Evolutionary conservation across 2,329 filamentous ascomycete genomes (phyloP).

Genomic region (Paraphoma chrysanthemicola): DNA sequence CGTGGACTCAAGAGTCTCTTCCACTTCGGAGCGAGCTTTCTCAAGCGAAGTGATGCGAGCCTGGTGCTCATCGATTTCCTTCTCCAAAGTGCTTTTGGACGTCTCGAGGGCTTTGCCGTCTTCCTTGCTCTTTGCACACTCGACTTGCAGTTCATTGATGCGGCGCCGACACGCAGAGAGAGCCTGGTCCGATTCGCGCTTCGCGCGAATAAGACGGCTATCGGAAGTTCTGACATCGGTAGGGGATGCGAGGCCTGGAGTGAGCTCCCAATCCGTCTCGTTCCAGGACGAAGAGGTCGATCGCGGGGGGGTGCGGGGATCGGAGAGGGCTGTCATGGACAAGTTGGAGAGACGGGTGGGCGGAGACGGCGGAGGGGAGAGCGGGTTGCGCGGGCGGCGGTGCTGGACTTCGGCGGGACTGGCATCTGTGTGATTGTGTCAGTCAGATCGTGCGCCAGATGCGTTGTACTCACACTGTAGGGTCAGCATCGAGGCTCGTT

Average conservation of each 20-base stretch:
- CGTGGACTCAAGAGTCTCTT: conserved; percentile 29
- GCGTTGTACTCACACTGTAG: conserved; percentile 38
- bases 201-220: conserved; percentile 44
- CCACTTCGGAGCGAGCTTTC: conserved; percentile 28
- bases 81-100: conserved; percentile 27
- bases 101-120: conserved; percentile 23
- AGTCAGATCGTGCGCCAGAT: neutral
- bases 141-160: conserved; percentile 42
- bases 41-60: conserved; percentile 37
- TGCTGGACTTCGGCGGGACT: conserved; percentile 26
- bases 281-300: conserved; percentile 30
- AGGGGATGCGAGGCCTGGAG: conserved; percentile 19
- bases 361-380: conserved; percentile 45
- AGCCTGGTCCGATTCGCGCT: conserved; percentile 46
- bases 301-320: conserved; percentile 34
- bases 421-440: conserved; percentile 27
- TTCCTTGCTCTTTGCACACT: conserved; percentile 37
- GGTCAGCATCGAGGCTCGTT: conserved; percentile 46
- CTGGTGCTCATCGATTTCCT: conserved; percentile 38
- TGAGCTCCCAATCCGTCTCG: conserved; percentile 28
- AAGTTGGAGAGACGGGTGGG: conserved; percentile 29
- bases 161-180: conserved; percentile 43
- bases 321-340: conserved; percentile 15
- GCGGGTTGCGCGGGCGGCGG: conserved; percentile 27
- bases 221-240: conserved; percentile 41